Percentiles rank a stretch among this genome's conserved stretches.
These are phyloP conservation scores for Yamadazyma atmosphaerica DNA, from an alignment of 1,139 yeast species.

Conservation along the genomic window DNA sequence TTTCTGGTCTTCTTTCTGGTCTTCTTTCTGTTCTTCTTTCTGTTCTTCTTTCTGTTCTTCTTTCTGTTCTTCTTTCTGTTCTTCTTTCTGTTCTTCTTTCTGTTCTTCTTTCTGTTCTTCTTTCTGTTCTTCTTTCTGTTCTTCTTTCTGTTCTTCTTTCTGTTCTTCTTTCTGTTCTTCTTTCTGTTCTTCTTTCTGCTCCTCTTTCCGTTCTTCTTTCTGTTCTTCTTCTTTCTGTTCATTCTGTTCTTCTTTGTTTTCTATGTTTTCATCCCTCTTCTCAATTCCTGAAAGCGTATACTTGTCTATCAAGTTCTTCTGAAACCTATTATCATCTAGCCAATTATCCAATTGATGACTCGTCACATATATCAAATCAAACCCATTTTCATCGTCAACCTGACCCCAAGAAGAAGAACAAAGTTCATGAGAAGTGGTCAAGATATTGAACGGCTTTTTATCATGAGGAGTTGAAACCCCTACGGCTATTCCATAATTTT, in stretches of 20 bases:
- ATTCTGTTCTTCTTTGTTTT: background rate
- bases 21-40: slow-evolving; percentile 2
- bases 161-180: background rate
- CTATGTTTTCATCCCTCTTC: background rate
- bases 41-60: slow-evolving; percentile 1
- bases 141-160: background rate
- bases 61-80: background rate
- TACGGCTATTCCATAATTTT: slow-evolving; percentile 26
- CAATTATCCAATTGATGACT: slow-evolving; percentile 38
- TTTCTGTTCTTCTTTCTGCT: background rate
- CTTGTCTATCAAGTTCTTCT: slow-evolving; percentile 10
- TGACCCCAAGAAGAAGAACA: slow-evolving; percentile 46
- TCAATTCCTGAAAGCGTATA: slow-evolving; percentile 1
- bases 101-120: background rate
- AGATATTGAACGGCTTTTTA: slow-evolving; percentile 19
- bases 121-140: background rate
- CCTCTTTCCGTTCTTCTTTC: background rate
- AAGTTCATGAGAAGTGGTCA: slow-evolving; percentile 29
- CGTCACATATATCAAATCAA: slow-evolving; percentile 30
- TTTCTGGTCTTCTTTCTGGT: background rate
- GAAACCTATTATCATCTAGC: slow-evolving; percentile 9
- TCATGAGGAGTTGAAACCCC: slow-evolving; percentile 35
- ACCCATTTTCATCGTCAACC: slow-evolving; percentile 24
- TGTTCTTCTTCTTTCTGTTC: background rate
- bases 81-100: background rate